Base-by-base conservation (phyloP, 139 green algal species). In the Chlamydomonas sp. region DNA sequence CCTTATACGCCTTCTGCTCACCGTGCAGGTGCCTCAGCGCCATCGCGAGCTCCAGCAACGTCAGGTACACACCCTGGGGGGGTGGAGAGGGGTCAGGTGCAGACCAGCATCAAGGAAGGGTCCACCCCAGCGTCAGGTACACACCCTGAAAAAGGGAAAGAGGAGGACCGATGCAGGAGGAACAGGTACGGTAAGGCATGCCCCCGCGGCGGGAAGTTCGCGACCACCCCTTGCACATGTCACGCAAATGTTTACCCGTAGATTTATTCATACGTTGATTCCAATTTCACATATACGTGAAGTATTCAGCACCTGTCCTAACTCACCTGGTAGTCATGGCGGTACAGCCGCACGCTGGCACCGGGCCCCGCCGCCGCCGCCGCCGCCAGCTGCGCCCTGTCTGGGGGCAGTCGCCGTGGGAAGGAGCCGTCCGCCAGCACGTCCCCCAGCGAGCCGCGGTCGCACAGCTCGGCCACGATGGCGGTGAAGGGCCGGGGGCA, bases 11-110 rank as follows among this genome's bases (percentile, higher is more conserved):
- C 31, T 49, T 49, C 31, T 49, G 31, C 31, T 49, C 31, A 49
- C 49, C 66, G 67, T 85, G 79, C 64, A 85, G 79, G 67, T 85
- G 79, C 49, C 79, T 16, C 79, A 85, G 79, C 64, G 79, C 79
- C 79, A 77, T 49, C 0, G 79, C 31, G 12, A 85, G 58, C 66
- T 85, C 79, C 79, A 85, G 58, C 17, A 85, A 58, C 64, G 66
- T 77, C 63, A 85, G 66, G 12, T 85, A 85, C 31, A 85, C 49
- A 14, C 79, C 79, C 79, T 85, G 79, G 17, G n/a, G 4, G n/a
- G 18, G 7, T 20, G 4, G 73, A 5, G 18, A 5, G 73, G 18
- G 73, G 73, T 60, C 20, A 78, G 73, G 4, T 20, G 7, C 73
- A 78, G 73, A n/a, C 17, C 5, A 78, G n/a, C 20, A 78, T 60